Evolutionary conservation across 176 grass and related monocot genomes (phyloP), one percentile per base, ranked within the genome.

Genomic region (Olyra latifolia): DNA sequence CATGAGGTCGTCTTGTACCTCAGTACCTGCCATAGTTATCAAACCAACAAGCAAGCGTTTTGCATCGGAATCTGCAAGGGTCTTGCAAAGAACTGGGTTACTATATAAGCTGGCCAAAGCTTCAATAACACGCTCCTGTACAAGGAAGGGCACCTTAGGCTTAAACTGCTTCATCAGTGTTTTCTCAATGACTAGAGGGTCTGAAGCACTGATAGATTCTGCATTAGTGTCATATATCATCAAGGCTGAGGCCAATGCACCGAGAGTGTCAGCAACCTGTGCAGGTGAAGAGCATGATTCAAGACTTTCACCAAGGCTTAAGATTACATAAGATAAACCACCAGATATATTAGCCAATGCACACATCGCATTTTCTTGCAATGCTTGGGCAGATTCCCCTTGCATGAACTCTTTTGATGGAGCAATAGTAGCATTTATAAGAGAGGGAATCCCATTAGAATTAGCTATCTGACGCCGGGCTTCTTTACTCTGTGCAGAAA

Each of bases 361-460:
- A 84, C 97, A 92, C 97, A 99, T 99, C 3, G 97, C 97, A 91
- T 99, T 99, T 83, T 96, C 97, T 81, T 99, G 97, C 84, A 99
- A 84, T 49, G 93, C 93, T 75, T 99, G 93, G 71, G 97, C 97
- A 87, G 93, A 96, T 91, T 99, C 97, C 23, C 97, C 97, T 80
- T 99, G 97, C 97, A 99, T 99, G 77, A 96, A 99, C 90, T 99
- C 97, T 76, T 99, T 99, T 30, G 97, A 99, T 71, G 97, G 97
- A 85, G 97, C 97, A 82, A 99, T 99, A 67, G 97, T 99, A 62
- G 97, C 97, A 91, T 99, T 99, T 82, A 99, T 99, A 56, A 99
- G 85, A 88, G 93, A 78, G 79, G 97, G 97, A 63, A 99, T 99
- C 25, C 97, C 97, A 86, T 91, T 96, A 88, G 84, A 91, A 82